phyloP scores from a whole-genome alignment of 352 stramenopile species.

The Pythium phragmiticola region DNA sequence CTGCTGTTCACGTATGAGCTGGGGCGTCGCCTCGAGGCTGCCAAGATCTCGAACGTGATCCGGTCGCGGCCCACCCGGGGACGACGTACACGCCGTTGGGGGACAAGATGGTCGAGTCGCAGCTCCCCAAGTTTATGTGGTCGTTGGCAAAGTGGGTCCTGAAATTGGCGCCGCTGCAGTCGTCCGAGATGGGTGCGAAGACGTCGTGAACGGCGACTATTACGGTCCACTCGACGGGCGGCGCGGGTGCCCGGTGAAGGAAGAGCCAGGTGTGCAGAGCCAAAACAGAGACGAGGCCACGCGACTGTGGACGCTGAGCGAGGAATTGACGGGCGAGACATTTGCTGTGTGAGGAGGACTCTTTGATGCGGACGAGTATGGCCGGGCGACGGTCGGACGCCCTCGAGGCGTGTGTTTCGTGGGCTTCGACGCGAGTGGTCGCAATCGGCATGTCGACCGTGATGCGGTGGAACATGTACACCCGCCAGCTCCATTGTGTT shows the following conservation, averaged over 20 bases:
- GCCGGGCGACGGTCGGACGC: no score
- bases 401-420: no score
- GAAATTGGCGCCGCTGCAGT: conserved; percentile 24
- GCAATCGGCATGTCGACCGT: no score
- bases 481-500: no score
- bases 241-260: conserved; percentile 17
- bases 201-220: conserved; percentile 26
- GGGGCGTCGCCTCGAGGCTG: conserved; percentile 16
- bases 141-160: neutral
- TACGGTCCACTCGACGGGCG: conserved; percentile 27
- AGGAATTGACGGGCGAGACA: conserved; percentile 11
- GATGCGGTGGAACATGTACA: no score
- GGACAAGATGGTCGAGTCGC: conserved; percentile 11
- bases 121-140: conserved; percentile 11
- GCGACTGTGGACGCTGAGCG: conserved; percentile 10
- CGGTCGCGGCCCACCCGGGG: conserved; percentile 30
- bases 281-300: conserved; percentile 14
- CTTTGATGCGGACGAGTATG: no score
- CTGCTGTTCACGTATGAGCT: conserved; percentile 28
- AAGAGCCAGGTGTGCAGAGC: conserved; percentile 13
- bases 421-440: no score
- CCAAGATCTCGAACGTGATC: conserved; percentile 24
- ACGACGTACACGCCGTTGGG: neutral
- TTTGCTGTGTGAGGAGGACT: neutral
- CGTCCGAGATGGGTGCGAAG: conserved; percentile 20